These are phyloP conservation scores for Lepidium africanum DNA, from an alignment of 345 rosid genomes.

Conservation along the genomic window DNA sequence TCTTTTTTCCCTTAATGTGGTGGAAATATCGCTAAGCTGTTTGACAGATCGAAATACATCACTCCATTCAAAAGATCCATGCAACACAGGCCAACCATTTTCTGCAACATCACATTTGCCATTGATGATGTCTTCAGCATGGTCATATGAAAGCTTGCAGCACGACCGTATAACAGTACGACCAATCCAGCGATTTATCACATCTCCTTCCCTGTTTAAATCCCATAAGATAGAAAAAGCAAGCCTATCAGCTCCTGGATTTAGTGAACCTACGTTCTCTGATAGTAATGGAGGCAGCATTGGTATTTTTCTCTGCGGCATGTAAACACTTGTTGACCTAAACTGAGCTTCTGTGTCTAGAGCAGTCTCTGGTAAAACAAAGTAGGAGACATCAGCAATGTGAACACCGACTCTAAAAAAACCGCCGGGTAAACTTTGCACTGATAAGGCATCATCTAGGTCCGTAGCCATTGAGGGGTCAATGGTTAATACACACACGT, in stretches of 20 bases:
- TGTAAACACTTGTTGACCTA: slow-evolving; percentile 78
- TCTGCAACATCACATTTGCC: slow-evolving; percentile 27
- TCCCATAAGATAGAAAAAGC: slow-evolving; percentile 85
- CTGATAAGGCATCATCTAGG: slow-evolving; percentile 89
- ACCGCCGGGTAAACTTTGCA: slow-evolving; percentile 52
- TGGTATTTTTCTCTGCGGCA: slow-evolving; percentile 53
- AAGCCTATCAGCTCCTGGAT: slow-evolving; percentile 79
- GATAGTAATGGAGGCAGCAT: slow-evolving; percentile 81
- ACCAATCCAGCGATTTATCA: slow-evolving; percentile 72
- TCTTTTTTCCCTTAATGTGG: slow-evolving; percentile 50
- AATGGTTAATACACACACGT: slow-evolving; percentile 61
- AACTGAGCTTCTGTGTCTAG: slow-evolving; percentile 69
- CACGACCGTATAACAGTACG: slow-evolving; percentile 70
- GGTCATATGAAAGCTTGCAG: slow-evolving; percentile 86
- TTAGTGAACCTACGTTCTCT: slow-evolving; percentile 64
- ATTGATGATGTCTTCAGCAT: slow-evolving; percentile 60
- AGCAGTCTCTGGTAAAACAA: slow-evolving; percentile 71
- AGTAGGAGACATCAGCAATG: slow-evolving; percentile 80
- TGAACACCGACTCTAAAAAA: slow-evolving; percentile 78
- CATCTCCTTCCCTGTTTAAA: slow-evolving; percentile 44
- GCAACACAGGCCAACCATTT: slow-evolving; percentile 40
- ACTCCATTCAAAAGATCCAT: slow-evolving; percentile 59
- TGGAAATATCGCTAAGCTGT: slow-evolving; percentile 54
- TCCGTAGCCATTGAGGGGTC: slow-evolving; percentile 75
- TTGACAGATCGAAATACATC: slow-evolving; percentile 54